Base-by-base conservation (phyloP, 805 yeast genomes). In the Saitoella complicata region DNA sequence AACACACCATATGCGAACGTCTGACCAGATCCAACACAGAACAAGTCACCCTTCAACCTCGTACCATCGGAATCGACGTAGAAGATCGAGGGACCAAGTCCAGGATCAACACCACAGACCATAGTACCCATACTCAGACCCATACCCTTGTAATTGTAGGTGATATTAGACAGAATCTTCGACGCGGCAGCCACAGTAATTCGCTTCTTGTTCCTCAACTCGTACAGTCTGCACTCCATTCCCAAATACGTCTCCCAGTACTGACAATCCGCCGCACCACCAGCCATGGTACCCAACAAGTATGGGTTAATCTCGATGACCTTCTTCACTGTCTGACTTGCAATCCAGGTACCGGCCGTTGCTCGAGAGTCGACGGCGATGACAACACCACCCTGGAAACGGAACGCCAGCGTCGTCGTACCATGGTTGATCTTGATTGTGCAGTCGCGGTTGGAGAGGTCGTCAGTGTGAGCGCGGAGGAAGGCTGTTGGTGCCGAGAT, bases 261-360 rank as follows among this genome's bases (percentile, higher is more conserved):
- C 64, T 91, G 98, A 71, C 98, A 91, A 66, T 91, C 98, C 32
- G 97, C 97, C 42, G 98, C 98, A 69, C 97, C 97, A 66, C 98
- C 98, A 33, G 98, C 98, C 95, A 91, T 78, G 13, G 98, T 91
- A 52, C 98, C 98, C 55, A 91, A 71, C 51, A 91, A 66, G 62
- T 83, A 81, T 44, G 96, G 95, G 64, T 91, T 91, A 66, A 91
- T 91, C 64, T 88, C 88, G 57, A 91, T 86, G 45, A 91, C 98
- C 65, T 91, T 91, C 65, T 88, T 88, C 51, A 91, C 98, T 2
- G 96, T 86, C 62, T 87, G 96, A 10, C 96, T 86, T 13, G 96
- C 97, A 55, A 91, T 80, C 96, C 96, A 88, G 57, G 81, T 78
- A 40, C 98, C 98, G 2, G 94, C 95, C 6, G 97, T 82, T 47